phyloP scores from a whole-genome alignment of 768 basidiomycete species.

The Sutorius australiensis region DNA sequence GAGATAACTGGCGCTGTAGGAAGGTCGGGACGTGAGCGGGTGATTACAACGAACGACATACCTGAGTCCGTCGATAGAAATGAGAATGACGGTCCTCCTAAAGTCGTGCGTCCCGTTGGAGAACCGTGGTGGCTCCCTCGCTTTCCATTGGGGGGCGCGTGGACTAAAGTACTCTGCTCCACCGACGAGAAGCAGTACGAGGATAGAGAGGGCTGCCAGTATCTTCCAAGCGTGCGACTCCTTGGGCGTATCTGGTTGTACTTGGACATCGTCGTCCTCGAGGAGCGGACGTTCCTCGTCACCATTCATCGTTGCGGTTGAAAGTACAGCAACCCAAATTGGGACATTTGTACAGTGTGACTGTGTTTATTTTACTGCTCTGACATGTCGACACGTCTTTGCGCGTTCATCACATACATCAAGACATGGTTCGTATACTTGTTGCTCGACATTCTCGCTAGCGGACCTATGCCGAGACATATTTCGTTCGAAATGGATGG shows the following conservation, averaged over 20 bases:
- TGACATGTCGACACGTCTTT: neutral
- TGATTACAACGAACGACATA: slow-evolving; percentile 26
- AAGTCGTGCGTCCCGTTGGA: slow-evolving; percentile 85
- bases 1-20: slow-evolving; percentile 74
- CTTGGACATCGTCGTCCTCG: slow-evolving; percentile 9
- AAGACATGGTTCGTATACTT: slow-evolving; percentile 34
- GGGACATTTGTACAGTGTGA: slow-evolving; percentile 14
- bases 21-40: slow-evolving; percentile 2
- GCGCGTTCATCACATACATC: slow-evolving; percentile 13
- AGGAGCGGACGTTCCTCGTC: slow-evolving; percentile 30
- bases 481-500: slow-evolving; percentile 98
- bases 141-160: neutral
- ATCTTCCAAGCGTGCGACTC: slow-evolving; percentile 5
- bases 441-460: slow-evolving; percentile 62
- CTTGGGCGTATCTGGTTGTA: neutral
- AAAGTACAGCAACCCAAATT: neutral
- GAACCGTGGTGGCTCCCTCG: slow-evolving; percentile 31
- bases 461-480: slow-evolving; percentile 86
- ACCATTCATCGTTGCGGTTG: neutral
- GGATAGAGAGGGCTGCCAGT: slow-evolving; percentile 8
- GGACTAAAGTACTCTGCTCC: slow-evolving; percentile 10
- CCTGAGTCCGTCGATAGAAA: slow-evolving; percentile 87
- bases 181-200: slow-evolving; percentile 15
- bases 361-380: slow-evolving; percentile 7
- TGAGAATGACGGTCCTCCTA: slow-evolving; percentile 74